phyloP scores from a whole-genome alignment of 805 yeast species.

The Hanseniaspora valbyensis region DNA sequence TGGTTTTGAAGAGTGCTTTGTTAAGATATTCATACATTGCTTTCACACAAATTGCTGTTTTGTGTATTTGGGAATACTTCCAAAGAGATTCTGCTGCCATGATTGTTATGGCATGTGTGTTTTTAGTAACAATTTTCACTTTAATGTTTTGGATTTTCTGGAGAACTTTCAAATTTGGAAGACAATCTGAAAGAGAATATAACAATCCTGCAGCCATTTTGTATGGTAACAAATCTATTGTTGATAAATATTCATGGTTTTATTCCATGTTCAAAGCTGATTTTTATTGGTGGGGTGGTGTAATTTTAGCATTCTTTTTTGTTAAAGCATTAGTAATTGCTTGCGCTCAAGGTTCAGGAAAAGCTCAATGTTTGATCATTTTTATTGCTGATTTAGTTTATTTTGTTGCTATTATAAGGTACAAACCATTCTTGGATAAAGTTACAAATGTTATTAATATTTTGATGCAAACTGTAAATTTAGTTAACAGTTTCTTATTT shows the following conservation, averaged over 20 bases:
- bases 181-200: slow-evolving; percentile 43
- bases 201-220: slow-evolving; percentile 80
- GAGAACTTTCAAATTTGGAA: slow-evolving; percentile 55
- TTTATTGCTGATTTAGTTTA: slow-evolving; percentile 68
- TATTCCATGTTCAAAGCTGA: slow-evolving; percentile 80
- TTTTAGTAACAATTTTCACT: slow-evolving; percentile 49
- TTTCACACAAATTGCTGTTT: slow-evolving; percentile 65
- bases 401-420: slow-evolving; percentile 50
- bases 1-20: slow-evolving; percentile 64
- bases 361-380: slow-evolving; percentile 64
- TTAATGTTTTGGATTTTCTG: slow-evolving; percentile 55
- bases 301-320: slow-evolving; percentile 48
- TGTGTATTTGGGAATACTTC: slow-evolving; percentile 82
- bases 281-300: slow-evolving; percentile 73
- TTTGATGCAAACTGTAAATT: slow-evolving; percentile 56
- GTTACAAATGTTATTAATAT: slow-evolving; percentile 72
- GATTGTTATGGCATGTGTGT: slow-evolving; percentile 64
- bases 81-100: slow-evolving; percentile 79
- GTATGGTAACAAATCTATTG: slow-evolving; percentile 62
- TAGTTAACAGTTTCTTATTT: slow-evolving; percentile 73
- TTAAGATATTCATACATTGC: slow-evolving; percentile 75
- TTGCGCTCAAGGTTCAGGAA: slow-evolving; percentile 70
- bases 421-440: slow-evolving; percentile 68
- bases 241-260: slow-evolving; percentile 75
- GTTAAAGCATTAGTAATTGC: slow-evolving; percentile 64